A percentile compares a stretch with the other conserved stretches of the same genome.
phyloP scores from a whole-genome alignment of 202 grass and related monocot species.

The Digitaria exilis region DNA sequence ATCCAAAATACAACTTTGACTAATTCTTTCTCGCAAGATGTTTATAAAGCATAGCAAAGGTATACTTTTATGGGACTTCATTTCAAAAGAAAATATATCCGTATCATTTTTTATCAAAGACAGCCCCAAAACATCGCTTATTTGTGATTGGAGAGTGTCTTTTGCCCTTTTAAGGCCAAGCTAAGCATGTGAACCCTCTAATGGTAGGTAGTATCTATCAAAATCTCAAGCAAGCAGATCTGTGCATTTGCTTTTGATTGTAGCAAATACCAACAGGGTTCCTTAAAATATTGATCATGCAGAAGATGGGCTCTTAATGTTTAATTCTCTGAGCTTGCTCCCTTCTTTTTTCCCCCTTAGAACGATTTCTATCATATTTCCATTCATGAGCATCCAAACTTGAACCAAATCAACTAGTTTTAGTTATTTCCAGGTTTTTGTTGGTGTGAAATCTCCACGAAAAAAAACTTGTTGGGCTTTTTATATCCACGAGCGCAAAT shows the following conservation, averaged over 20 bases:
- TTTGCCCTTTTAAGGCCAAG: background rate
- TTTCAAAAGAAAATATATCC: background rate
- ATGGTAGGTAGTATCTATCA: background rate
- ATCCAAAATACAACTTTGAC: background rate
- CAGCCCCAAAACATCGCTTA: background rate
- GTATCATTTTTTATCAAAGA: background rate
- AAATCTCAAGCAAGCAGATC: background rate
- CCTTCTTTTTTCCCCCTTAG: background rate
- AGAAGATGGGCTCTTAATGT: background rate
- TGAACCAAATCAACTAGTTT: background rate
- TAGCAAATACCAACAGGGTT: background rate
- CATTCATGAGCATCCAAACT: background rate
- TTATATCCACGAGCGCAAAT: background rate
- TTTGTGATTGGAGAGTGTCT: background rate
- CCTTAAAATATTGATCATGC: background rate
- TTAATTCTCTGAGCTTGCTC: background rate
- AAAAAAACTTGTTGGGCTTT: background rate
- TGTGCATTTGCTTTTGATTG: background rate
- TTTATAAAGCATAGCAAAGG: too few relatives aligned
- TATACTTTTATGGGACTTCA: too few relatives aligned
- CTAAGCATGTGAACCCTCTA: slow-evolving; percentile 5
- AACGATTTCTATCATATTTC: background rate
- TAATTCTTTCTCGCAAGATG: background rate
- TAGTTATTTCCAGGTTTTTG: background rate
- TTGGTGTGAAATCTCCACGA: background rate